Evolutionary conservation across 2,329 filamentous ascomycete species (phyloP).

Genomic region (Shiraia bambusicola): DNA sequence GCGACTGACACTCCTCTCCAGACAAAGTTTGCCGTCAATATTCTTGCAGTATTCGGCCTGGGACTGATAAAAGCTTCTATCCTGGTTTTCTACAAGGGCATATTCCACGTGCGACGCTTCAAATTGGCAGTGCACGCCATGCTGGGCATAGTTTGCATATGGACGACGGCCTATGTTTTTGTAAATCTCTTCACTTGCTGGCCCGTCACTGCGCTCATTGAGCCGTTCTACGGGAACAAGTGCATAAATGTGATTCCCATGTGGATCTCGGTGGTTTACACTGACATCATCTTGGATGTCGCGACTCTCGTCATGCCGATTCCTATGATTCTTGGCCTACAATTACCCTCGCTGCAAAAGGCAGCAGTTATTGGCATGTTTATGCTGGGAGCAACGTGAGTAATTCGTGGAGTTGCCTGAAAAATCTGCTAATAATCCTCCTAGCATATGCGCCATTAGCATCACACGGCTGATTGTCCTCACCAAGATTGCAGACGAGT

Average conservation of each 20-base stretch:
- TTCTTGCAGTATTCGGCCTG: slow-evolving; percentile 13
- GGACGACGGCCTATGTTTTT: slow-evolving; percentile 13
- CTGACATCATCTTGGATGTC: slow-evolving; percentile 7
- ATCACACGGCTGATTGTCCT: slow-evolving; percentile 1
- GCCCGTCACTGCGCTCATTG: slow-evolving; percentile 12
- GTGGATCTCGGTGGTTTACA: slow-evolving; percentile 7
- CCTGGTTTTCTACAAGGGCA: slow-evolving; percentile 20
- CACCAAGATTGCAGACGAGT: slow-evolving; percentile 2
- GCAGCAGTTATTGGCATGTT: slow-evolving; percentile 8
- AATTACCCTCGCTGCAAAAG: slow-evolving; percentile 5
- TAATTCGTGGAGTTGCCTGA: neutral
- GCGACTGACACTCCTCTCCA: neutral
- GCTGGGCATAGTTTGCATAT: slow-evolving; percentile 8
- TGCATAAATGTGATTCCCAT: slow-evolving; percentile 6
- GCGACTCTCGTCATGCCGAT: slow-evolving; percentile 9
- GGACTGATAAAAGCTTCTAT: slow-evolving; percentile 22
- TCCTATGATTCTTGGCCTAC: slow-evolving; percentile 8
- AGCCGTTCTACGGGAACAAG: slow-evolving; percentile 14
- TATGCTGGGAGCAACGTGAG: slow-evolving; percentile 8
- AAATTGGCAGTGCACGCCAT: slow-evolving; percentile 11
- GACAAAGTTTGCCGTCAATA: slow-evolving; percentile 18
- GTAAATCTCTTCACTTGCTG: slow-evolving; percentile 15
- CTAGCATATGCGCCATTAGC: slow-evolving; percentile 2
- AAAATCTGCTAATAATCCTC: neutral
- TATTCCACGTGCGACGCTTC: slow-evolving; percentile 12